Base-by-base conservation (phyloP, 192 early-diverging fungal genomes). In the Coemansia sp. region DNA sequence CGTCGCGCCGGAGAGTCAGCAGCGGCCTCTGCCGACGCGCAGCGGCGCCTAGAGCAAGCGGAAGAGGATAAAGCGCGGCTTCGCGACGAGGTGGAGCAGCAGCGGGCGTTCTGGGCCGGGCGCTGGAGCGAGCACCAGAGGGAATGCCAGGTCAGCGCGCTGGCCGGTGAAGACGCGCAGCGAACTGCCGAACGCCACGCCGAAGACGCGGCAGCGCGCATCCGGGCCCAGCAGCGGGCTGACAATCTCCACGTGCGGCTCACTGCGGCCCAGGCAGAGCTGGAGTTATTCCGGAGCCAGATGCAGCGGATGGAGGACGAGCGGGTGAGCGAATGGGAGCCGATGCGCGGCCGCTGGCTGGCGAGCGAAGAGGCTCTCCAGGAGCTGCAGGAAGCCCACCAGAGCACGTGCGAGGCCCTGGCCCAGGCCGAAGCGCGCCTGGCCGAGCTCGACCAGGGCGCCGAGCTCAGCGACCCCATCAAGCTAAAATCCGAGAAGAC, bases 311-410 rank as follows among this genome's bases (percentile, higher is more conserved):
- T 49, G 27, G 56, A 70, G 17, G 55, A 58, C 15, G 66, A 68
- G 50, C 60, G 61, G 8, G 40, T 47, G 0, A 43, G 27, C 26
- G 61, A 69, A 36, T 75, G 72, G 61, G 66, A 75, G 61, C 72
- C 72, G 9, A 55, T 69, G 58, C 65, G 72, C 6, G 50, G 41
- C 1, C 72, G 64, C 35, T 75, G 66, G 64, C 57, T 69, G 34
- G 35, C 45, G 15, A 52, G 72, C 35, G 66, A 68, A 25, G 72
- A 69, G 55, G 58, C 56, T 6, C 49, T 75, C 39, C 53, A 60
- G 47, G 72, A 67, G 57, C 44, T 75, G 20, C 64, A 75, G 30
- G 72, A 75, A 31, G 34, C 65, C 2, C 58, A 75, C 62, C 61
- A 69, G 34, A 54, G 49, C 45, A 58, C 66, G 5, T 69, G 66